Conservation (phyloP, 257 asterid genomes). For the Penstemon barbatus region DNA sequence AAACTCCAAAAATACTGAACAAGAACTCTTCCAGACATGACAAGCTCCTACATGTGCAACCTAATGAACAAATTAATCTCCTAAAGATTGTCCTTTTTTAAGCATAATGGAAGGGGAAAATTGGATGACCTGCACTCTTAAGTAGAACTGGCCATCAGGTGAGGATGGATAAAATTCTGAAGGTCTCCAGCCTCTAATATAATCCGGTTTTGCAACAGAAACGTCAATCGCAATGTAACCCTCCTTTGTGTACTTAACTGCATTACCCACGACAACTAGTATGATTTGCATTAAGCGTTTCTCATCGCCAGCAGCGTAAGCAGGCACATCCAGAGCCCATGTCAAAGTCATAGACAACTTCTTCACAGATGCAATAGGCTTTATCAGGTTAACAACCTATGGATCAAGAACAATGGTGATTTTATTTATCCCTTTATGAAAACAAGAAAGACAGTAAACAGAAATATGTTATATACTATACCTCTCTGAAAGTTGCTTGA, state of each 20-base stretch:
- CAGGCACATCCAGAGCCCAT: constrained; percentile 55
- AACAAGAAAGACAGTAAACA: not conserved
- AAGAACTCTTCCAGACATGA: no score
- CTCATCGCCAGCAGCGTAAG: constrained; percentile 59
- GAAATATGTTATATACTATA: constrained; percentile 12
- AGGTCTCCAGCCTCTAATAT: constrained; percentile 48
- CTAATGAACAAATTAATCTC: no score
- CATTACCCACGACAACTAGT: constrained; percentile 59
- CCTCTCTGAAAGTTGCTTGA: constrained; percentile 61
- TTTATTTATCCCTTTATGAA: not conserved
- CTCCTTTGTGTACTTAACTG: constrained; percentile 70
- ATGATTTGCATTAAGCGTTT: constrained; percentile 63
- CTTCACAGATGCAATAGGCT: constrained; percentile 70
- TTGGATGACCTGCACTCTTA: constrained; percentile 58
- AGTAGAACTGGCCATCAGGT: constrained; percentile 53
- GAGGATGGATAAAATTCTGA: constrained; percentile 41
- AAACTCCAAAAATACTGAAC: no score
- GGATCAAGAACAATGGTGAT: constrained; percentile 3
- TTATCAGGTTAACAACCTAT: constrained; percentile 64
- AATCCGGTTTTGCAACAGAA: constrained; percentile 57
- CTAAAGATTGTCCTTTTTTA: not conserved
- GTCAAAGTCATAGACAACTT: constrained; percentile 50
- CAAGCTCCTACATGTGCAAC: no score
- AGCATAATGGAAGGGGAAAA: not conserved
- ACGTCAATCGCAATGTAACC: constrained; percentile 57